Evolutionary conservation across 2,329 filamentous ascomycete species (phyloP).

Genomic region (Cyphellophora europaea): DNA sequence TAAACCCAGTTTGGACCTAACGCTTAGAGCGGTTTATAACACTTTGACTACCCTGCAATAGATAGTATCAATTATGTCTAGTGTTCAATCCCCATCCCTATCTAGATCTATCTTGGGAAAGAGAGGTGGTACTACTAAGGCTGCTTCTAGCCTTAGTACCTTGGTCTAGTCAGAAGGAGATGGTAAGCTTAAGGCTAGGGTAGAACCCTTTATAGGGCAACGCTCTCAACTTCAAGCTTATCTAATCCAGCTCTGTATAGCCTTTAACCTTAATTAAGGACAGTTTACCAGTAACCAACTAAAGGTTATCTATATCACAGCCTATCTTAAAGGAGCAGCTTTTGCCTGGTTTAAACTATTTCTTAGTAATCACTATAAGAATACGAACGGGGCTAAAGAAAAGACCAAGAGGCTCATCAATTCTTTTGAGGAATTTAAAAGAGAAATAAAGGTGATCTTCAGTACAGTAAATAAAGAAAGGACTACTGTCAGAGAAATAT

Average conservation of each 20-base stretch:
- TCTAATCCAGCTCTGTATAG: constrained; percentile 1
- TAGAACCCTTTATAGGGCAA: not conserved
- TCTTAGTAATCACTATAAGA: not conserved
- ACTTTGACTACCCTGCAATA: constrained; percentile 1
- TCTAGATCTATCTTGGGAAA: not conserved
- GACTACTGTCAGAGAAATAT: not conserved
- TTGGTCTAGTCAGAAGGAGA: not conserved
- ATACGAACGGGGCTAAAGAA: not conserved
- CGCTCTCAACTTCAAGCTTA: not conserved
- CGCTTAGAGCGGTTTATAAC: constrained; percentile 1
- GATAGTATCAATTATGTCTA: not conserved
- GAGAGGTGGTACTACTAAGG: not conserved
- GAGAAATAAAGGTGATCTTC: not conserved
- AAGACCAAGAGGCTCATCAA: not conserved
- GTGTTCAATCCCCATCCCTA: not conserved
- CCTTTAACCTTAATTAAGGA: not conserved
- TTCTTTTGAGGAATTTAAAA: not conserved
- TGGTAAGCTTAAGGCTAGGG: not conserved
- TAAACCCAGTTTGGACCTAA: constrained; percentile 1
- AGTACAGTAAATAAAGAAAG: not conserved
- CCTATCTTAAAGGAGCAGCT: not conserved
- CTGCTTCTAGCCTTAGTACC: not conserved
- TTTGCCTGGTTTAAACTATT: not conserved
- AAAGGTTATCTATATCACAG: not conserved
- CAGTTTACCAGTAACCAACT: not conserved